These are phyloP conservation scores for Purshia tridentata DNA, from an alignment of 306 rosid species.

Conservation along the genomic window DNA sequence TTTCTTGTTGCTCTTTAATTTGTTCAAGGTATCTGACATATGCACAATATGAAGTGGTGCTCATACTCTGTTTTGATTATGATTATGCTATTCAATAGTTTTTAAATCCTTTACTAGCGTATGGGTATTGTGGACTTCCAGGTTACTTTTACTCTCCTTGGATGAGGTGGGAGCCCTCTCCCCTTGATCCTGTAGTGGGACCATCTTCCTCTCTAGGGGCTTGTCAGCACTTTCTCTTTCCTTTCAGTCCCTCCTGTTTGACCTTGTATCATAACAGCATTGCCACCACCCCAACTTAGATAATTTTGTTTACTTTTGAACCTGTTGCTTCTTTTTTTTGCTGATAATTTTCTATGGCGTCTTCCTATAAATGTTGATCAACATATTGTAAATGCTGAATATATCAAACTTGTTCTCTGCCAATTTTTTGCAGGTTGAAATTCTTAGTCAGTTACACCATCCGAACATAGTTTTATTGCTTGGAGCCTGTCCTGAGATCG, in stretches of 20 bases:
- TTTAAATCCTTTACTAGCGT: too few relatives aligned
- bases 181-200: not conserved
- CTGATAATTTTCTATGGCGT: too few relatives aligned
- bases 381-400: conserved; percentile 5
- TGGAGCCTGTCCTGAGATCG: conserved; percentile 91
- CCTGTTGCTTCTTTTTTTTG: too few relatives aligned
- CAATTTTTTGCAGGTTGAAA: conserved; percentile 66
- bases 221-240: too few relatives aligned
- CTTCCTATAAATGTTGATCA: too few relatives aligned
- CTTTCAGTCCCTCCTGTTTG: too few relatives aligned
- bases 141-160: not conserved
- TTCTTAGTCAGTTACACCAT: conserved; percentile 90
- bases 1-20: not conserved
- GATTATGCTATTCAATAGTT: too few relatives aligned
- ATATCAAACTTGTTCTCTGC: conserved; percentile 23
- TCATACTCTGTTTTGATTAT: not conserved
- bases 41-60: too few relatives aligned
- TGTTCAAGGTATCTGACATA: not conserved
- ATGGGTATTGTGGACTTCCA: not conserved
- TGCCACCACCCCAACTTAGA: too few relatives aligned
- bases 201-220: not conserved
- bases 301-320: too few relatives aligned
- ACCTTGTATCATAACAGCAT: too few relatives aligned
- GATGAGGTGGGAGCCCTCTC: not conserved
- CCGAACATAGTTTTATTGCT: conserved; percentile 83